Percentiles rank a stretch among this genome's conserved stretches.
phyloP scores from a whole-genome alignment of 2,329 filamentous ascomycete species.

The Aspergillus cejpii region DNA sequence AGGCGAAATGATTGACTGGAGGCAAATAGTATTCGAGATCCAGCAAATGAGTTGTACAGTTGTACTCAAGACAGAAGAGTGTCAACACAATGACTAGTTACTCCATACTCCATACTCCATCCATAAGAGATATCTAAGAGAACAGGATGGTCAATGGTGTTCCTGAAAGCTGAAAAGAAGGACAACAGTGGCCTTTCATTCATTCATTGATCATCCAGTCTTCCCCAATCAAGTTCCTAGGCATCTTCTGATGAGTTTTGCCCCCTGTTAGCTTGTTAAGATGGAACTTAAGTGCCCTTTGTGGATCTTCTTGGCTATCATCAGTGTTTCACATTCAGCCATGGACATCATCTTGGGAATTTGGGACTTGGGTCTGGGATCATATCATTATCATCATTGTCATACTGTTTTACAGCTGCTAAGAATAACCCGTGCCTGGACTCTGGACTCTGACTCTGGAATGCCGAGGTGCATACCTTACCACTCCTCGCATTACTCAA shows the following conservation, averaged over 20 bases:
- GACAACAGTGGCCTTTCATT: not conserved
- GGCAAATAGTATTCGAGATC: not conserved
- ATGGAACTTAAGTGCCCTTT: too few species aligned
- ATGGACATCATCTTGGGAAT: not conserved
- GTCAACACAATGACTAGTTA: not conserved
- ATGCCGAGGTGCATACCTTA: not conserved
- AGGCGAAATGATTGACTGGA: not conserved
- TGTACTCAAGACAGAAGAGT: not conserved
- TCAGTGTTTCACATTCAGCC: conserved; percentile 13
- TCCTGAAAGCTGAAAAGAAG: not conserved
- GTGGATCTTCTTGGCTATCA: not conserved
- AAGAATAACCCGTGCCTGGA: not conserved
- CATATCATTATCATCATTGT: too few species aligned
- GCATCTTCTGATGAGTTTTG: not conserved
- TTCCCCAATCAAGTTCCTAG: not conserved
- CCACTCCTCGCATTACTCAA: not conserved
- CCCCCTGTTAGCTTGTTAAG: too few species aligned
- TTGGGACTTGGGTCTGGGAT: too few species aligned
- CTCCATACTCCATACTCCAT: not conserved
- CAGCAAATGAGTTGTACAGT: not conserved
- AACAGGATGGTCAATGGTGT: too few species aligned
- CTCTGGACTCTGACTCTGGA: too few species aligned
- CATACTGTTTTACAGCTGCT: not conserved
- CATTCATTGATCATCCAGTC: not conserved
- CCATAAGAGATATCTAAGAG: too few species aligned